Evolutionary conservation across 495 filamentous ascomycete species (phyloP).

Genomic region (Choiromyces venosus): DNA sequence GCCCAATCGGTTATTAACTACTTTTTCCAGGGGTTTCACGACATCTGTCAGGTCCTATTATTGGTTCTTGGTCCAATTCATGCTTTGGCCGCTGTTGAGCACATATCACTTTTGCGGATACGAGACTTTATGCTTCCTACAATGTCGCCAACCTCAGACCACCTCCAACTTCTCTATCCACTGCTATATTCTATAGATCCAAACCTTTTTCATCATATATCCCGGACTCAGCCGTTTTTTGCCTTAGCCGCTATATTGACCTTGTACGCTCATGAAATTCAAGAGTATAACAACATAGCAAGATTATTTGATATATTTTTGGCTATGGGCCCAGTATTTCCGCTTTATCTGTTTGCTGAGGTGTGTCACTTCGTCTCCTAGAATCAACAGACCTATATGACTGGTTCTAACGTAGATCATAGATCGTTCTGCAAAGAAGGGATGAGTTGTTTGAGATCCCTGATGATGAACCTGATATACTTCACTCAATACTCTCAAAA

Average conservation of each 20-base stretch:
- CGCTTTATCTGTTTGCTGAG: conserved; percentile 81
- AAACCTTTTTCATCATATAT: conserved; percentile 63
- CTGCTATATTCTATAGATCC: conserved; percentile 67
- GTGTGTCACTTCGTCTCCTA: conserved; percentile 26
- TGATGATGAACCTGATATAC: conserved; percentile 83
- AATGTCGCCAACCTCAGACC: conserved; percentile 70
- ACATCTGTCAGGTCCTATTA: conserved; percentile 94
- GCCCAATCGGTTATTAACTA: neutral
- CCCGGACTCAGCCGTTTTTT: conserved; percentile 78
- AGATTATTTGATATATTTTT: conserved; percentile 87
- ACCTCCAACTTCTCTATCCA: conserved; percentile 76
- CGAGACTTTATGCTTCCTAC: conserved; percentile 96
- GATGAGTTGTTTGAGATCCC: conserved; percentile 77
- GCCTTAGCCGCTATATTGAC: conserved; percentile 85
- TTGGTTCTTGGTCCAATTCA: conserved; percentile 64
- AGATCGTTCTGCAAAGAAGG: conserved; percentile 73
- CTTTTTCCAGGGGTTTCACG: conserved; percentile 67
- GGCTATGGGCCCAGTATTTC: conserved; percentile 75
- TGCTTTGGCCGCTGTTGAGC: conserved; percentile 57
- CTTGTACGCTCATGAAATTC: conserved; percentile 91
- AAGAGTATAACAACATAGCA: conserved; percentile 78
- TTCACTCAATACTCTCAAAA: conserved; percentile 82
- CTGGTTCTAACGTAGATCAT: conserved; percentile 24
- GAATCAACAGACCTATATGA: conserved; percentile 6
- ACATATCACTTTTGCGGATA: conserved; percentile 80